Conservation (phyloP, 2,329 filamentous ascomycete species). For the Apiospora hydei region DNA sequence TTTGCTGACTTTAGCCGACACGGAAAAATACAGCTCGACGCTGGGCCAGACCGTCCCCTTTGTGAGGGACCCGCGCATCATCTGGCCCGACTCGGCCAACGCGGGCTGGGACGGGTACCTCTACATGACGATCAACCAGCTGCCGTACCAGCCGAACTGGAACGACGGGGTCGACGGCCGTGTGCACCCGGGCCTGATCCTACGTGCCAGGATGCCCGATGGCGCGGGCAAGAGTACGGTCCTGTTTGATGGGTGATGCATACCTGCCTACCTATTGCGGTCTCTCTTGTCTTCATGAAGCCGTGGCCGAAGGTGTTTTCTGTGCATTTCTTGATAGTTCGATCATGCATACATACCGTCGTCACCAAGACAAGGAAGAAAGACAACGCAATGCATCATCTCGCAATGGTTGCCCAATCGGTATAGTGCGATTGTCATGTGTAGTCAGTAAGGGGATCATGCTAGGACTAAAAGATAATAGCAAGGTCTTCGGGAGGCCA, state of each 20-base stretch:
- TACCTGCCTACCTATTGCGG: too few species aligned
- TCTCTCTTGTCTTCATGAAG: too few species aligned
- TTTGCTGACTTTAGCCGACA: neutral
- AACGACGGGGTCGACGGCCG: conserved; percentile 53
- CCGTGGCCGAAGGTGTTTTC: neutral
- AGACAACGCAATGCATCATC: neutral
- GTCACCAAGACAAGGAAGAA: neutral
- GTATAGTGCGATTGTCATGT: neutral
- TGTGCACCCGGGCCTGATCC: conserved; percentile 51
- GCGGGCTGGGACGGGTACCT: conserved; percentile 52
- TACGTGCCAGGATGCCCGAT: conserved; percentile 50
- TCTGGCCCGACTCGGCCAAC: conserved; percentile 52
- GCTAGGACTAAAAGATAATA: too few species aligned
- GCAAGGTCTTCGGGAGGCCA: neutral
- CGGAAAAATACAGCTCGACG: conserved; percentile 34
- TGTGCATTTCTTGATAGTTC: neutral
- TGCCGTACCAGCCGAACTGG: conserved; percentile 55
- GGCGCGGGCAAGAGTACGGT: conserved; percentile 47
- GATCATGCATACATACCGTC: neutral
- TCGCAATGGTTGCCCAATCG: neutral
- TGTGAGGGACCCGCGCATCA: conserved; percentile 50
- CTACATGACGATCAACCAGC: conserved; percentile 57
- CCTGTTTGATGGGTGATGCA: neutral
- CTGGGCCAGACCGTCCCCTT: conserved; percentile 46
- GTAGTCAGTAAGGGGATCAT: too few species aligned